A percentile compares a stretch with the other conserved stretches of the same genome.
phyloP scores from a whole-genome alignment of 176 grass and related monocot genomes.

The Oryza punctata region DNA sequence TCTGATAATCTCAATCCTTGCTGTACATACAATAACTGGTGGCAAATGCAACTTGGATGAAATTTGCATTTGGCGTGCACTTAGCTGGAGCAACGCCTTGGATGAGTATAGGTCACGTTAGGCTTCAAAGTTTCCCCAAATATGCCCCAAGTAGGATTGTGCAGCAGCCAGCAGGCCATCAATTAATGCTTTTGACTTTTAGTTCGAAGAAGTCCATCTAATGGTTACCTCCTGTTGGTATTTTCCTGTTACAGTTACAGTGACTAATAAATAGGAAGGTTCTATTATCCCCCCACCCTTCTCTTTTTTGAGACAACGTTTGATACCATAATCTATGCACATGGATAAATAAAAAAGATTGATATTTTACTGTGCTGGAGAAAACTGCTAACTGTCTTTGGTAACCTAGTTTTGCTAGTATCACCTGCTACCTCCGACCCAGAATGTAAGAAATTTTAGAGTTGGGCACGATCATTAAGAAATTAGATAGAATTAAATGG shows the following conservation, averaged over 20 bases:
- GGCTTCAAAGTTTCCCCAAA: not conserved
- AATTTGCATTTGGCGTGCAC: not conserved
- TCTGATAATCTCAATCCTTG: not conserved
- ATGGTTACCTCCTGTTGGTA: not conserved
- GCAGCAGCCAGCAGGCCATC: not conserved
- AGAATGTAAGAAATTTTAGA: too few relatives aligned
- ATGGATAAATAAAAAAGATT: constrained; percentile 9
- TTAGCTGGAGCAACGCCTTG: not conserved
- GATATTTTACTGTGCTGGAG: not conserved
- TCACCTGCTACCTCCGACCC: too few relatives aligned
- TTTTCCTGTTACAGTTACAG: constrained; percentile 18
- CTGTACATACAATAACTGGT: not conserved
- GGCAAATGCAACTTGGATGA: constrained; percentile 6
- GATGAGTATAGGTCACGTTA: not conserved
- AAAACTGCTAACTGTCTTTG: constrained; percentile 7
- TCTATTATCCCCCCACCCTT: not conserved
- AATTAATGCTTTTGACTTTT: constrained; percentile 19
- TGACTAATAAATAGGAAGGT: not conserved
- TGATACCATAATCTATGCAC: not conserved
- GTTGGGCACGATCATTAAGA: too few relatives aligned
- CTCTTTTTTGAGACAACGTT: not conserved
- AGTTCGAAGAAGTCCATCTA: constrained; percentile 22
- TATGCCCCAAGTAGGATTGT: not conserved
- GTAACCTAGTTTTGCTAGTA: not conserved
- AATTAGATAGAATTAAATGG: too few relatives aligned